A percentile compares a stretch with the other conserved stretches of the same genome.
These are phyloP conservation scores for Candida jianshihensis DNA, from an alignment of 805 yeast genomes.

Conservation along the genomic window DNA sequence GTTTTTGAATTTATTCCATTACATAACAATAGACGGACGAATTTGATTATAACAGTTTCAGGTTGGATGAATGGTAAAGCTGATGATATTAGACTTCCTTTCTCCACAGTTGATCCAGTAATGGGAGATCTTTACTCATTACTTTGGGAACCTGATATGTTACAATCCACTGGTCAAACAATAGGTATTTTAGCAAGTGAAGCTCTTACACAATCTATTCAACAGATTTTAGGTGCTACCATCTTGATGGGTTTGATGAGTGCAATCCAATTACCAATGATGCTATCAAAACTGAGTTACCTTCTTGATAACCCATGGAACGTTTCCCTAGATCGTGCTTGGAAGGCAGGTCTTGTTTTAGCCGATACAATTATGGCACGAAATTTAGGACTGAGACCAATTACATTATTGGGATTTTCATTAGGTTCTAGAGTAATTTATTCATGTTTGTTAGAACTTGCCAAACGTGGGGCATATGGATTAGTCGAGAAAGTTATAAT, in stretches of 20 bases:
- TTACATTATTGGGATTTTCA: constrained; percentile 88
- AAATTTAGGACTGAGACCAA: constrained; percentile 87
- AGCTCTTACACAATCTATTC: constrained; percentile 86
- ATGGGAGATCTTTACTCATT: constrained; percentile 94
- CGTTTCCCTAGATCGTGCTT: constrained; percentile 92
- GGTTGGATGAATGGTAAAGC: constrained; percentile 97
- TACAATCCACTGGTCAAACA: constrained; percentile 93
- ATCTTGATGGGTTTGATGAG: constrained; percentile 85
- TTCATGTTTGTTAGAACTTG: constrained; percentile 82
- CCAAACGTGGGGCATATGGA: constrained; percentile 81
- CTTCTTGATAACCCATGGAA: constrained; percentile 96
- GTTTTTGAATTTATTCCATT: constrained; percentile 92
- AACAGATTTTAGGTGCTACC: constrained; percentile 91
- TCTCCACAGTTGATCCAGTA: constrained; percentile 93
- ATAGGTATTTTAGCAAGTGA: constrained; percentile 90
- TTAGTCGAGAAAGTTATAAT: constrained; percentile 80
- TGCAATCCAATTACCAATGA: constrained; percentile 89
- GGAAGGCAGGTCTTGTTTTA: constrained; percentile 87
- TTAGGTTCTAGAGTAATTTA: constrained; percentile 88
- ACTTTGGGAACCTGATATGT: constrained; percentile 97
- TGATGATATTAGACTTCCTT: constrained; percentile 95
- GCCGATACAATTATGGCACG: constrained; percentile 88
- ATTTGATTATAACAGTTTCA: constrained; percentile 78
- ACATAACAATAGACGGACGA: constrained; percentile 84
- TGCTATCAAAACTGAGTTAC: constrained; percentile 80